These are phyloP conservation scores for Saprolegnia diclina DNA, from an alignment of 352 stramenopile species.

Conservation along the genomic window DNA sequence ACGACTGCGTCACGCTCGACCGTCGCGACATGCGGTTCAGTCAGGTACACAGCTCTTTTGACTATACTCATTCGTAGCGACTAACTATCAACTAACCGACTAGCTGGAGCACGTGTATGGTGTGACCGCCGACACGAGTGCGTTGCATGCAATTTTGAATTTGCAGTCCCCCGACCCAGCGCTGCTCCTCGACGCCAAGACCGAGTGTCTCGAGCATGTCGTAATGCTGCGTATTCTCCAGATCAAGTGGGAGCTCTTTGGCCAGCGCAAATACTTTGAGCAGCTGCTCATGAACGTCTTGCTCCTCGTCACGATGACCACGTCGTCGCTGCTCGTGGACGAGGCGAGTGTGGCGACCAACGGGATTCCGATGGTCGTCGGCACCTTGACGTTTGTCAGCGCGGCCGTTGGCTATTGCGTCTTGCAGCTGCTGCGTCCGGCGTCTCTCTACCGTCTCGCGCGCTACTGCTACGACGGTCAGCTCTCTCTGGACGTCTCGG, in stretches of 20 bases:
- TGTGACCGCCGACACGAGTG: neutral
- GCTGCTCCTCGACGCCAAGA: neutral
- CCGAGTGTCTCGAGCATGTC: slow-evolving; percentile 14
- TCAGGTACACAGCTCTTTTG: slow-evolving; percentile 11
- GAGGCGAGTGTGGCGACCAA: neutral
- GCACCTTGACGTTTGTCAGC: neutral
- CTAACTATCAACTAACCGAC: too few species aligned
- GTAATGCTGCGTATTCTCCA: slow-evolving; percentile 12
- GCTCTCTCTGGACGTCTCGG: neutral
- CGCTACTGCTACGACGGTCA: slow-evolving; percentile 1
- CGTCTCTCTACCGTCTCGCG: neutral
- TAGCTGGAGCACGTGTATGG: slow-evolving; percentile 21
- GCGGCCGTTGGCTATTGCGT: neutral
- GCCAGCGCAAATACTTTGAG: slow-evolving; percentile 15
- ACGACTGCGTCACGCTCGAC: slow-evolving; percentile 19
- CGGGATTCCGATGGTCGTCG: neutral
- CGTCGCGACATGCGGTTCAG: slow-evolving; percentile 10
- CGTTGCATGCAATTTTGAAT: slow-evolving; percentile 5
- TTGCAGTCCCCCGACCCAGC: slow-evolving; percentile 1
- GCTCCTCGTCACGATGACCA: neutral
- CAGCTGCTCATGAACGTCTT: slow-evolving; percentile 14
- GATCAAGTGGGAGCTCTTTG: slow-evolving; percentile 27
- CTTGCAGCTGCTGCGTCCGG: neutral
- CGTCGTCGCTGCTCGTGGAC: slow-evolving; percentile 15
- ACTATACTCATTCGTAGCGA: too few species aligned